phyloP scores from a whole-genome alignment of 371 early-diverging fungal genomes.

The Umbelopsis sp. region DNA sequence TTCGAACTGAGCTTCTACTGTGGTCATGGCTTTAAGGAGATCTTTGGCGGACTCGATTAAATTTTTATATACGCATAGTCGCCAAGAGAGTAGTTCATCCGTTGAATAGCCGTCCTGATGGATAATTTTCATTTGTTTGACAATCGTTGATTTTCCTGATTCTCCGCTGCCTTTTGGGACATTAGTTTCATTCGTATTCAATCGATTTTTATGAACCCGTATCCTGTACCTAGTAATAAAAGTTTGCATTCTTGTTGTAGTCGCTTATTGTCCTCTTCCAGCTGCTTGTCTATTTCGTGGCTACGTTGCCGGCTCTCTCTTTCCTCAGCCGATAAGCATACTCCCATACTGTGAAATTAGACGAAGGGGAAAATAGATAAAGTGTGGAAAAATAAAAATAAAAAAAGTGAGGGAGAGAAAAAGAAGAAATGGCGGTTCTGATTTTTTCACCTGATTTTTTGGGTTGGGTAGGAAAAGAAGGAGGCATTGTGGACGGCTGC shows the following conservation, averaged over 20 bases:
- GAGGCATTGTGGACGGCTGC: slow-evolving; percentile 1
- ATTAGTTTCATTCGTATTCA: slow-evolving; percentile 6
- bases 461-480: slow-evolving; percentile 1
- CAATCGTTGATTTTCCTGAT: slow-evolving; percentile 84
- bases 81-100: slow-evolving; percentile 72
- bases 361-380: background rate
- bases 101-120: slow-evolving; percentile 80
- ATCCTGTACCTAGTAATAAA: slow-evolving; percentile 54
- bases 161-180: slow-evolving; percentile 67
- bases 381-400: slow-evolving; percentile 11
- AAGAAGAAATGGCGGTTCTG: background rate
- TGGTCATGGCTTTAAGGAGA: slow-evolving; percentile 58
- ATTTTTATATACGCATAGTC: slow-evolving; percentile 74
- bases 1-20: slow-evolving; percentile 48
- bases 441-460: background rate
- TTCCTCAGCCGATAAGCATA: slow-evolving; percentile 62
- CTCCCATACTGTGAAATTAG: slow-evolving; percentile 39
- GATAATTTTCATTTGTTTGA: slow-evolving; percentile 89
- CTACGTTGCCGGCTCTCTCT: slow-evolving; percentile 51
- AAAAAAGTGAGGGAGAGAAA: slow-evolving; percentile 17
- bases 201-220: background rate
- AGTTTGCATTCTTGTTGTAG: slow-evolving; percentile 67
- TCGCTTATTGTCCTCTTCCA: slow-evolving; percentile 55
- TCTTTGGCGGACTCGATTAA: slow-evolving; percentile 68
- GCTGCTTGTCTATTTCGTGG: slow-evolving; percentile 57